Evolutionary conservation across 2,329 filamentous ascomycete species (phyloP).

Genomic region (Macrophomina phaseolina): DNA sequence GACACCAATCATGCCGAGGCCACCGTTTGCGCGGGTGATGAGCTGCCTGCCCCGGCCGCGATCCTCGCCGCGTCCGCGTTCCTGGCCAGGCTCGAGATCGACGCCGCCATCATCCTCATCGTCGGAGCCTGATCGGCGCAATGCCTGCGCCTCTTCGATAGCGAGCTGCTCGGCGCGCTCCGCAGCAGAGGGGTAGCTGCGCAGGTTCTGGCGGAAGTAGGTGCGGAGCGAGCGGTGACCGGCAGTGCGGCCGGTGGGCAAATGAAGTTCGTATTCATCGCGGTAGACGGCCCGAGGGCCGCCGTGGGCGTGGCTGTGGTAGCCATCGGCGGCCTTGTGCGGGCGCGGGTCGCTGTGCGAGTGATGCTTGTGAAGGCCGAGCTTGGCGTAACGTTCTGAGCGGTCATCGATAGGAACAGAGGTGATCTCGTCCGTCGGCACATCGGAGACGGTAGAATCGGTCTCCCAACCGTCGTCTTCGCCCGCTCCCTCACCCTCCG

Average conservation of each 20-base stretch:
- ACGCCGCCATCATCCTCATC: constrained; percentile 49
- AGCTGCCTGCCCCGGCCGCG: constrained; percentile 42
- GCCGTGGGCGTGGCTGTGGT: constrained; percentile 78
- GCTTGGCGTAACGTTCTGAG: constrained; percentile 72
- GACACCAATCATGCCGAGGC: constrained; percentile 76
- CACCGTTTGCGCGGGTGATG: constrained; percentile 73
- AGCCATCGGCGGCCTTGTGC: constrained; percentile 77
- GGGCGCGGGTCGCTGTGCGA: constrained; percentile 71
- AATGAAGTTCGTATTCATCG: constrained; percentile 90
- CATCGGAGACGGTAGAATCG: constrained; percentile 82
- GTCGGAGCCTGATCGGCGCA: constrained; percentile 35
- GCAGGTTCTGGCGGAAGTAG: constrained; percentile 93
- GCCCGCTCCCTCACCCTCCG: constrained; percentile 58
- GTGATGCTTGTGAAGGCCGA: constrained; percentile 77
- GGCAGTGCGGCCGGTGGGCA: constrained; percentile 86
- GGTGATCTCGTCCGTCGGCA: constrained; percentile 83
- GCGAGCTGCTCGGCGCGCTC: constrained; percentile 75
- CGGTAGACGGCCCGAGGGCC: constrained; percentile 81
- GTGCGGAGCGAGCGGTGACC: constrained; percentile 86
- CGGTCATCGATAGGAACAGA: constrained; percentile 77
- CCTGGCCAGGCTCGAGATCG: constrained; percentile 37
- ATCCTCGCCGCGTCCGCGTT: constrained; percentile 9
- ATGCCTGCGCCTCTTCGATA: constrained; percentile 50
- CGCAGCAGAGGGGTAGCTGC: constrained; percentile 78
- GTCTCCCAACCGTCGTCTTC: constrained; percentile 93